These are phyloP conservation scores for Bondarzewia mesenterica DNA, from an alignment of 1,284 basidiomycete genomes.

Conservation along the genomic window DNA sequence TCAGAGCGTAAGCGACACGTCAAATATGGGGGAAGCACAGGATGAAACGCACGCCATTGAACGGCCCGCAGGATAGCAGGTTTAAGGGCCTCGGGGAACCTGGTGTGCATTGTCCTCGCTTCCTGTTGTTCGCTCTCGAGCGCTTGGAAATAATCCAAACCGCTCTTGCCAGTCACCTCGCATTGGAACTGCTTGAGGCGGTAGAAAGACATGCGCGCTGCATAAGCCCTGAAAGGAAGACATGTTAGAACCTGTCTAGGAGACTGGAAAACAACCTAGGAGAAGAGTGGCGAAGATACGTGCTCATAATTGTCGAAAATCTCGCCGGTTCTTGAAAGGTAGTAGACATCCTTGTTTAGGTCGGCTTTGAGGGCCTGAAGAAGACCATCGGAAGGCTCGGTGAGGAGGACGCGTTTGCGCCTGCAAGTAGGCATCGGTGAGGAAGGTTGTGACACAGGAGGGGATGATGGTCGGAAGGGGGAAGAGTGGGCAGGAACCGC, in stretches of 20 bases:
- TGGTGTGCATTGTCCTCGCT: constrained; percentile 78
- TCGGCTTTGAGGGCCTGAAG: constrained; percentile 54
- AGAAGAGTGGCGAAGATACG: constrained; percentile 25
- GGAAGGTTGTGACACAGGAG: constrained; percentile 15
- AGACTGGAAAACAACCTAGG: too few relatives aligned
- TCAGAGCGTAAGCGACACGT: constrained; percentile 14
- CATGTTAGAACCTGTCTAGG: constrained; percentile 14
- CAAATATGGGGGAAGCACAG: constrained; percentile 10
- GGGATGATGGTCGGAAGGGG: constrained; percentile 17
- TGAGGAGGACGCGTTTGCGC: constrained; percentile 85
- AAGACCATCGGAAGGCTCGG: constrained; percentile 64
- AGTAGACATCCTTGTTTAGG: constrained; percentile 75
- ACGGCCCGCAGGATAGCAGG: constrained; percentile 84
- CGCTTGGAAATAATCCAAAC: constrained; percentile 91
- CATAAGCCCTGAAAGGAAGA: constrained; percentile 63
- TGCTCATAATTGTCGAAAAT: constrained; percentile 93
- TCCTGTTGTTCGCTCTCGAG: constrained; percentile 87
- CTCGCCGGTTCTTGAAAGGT: constrained; percentile 88
- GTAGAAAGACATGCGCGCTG: constrained; percentile 89
- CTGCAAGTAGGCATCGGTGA: constrained; percentile 78
- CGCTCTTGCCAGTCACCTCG: constrained; percentile 91
- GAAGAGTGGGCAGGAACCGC: constrained; percentile 15
- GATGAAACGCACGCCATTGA: constrained; percentile 82
- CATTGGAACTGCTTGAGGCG: constrained; percentile 90
- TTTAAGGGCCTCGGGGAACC: constrained; percentile 92